phyloP scores from a whole-genome alignment of 768 basidiomycete species.

The Daedaleopsis sinensis region DNA sequence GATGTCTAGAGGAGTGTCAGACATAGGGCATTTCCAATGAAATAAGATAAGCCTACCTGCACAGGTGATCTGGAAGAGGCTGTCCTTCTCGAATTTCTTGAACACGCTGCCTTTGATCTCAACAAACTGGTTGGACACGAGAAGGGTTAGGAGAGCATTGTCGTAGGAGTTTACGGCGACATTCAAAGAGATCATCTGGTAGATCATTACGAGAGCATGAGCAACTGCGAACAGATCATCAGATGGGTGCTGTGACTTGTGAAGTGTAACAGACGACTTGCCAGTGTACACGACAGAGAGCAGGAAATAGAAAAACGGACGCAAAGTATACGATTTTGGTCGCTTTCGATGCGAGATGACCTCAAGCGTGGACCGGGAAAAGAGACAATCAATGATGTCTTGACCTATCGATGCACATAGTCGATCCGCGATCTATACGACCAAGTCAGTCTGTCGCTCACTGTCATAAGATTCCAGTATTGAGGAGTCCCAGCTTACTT shows the following conservation, averaged over 20 bases:
- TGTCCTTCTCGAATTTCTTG: conserved; percentile 99
- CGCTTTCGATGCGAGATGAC: conserved; percentile 65
- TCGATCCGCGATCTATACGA: conserved; percentile 84
- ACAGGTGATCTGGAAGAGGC: conserved; percentile 97
- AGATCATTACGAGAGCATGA: conserved; percentile 94
- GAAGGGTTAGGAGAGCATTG: conserved; percentile 88
- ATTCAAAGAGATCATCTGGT: conserved; percentile 92
- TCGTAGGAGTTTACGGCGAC: conserved; percentile 99
- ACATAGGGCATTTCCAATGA: neutral
- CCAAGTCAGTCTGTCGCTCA: neutral
- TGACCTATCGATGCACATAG: conserved; percentile 96
- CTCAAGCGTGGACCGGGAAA: conserved; percentile 88
- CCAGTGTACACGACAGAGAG: conserved; percentile 84
- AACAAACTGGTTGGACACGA: conserved; percentile 98
- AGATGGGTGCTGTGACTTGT: neutral
- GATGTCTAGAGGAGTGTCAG: conserved; percentile 62
- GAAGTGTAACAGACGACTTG: conserved; percentile 37
- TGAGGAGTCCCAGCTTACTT: conserved; percentile 57
- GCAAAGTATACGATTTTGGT: conserved; percentile 65
- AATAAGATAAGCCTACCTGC: conserved; percentile 57
- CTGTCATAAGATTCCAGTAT: neutral
- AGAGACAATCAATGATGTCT: conserved; percentile 94
- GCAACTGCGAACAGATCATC: conserved; percentile 53
- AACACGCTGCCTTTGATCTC: conserved; percentile 99
- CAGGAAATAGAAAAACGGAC: conserved; percentile 82